Evolutionary conservation across 2,329 filamentous ascomycete genomes (phyloP).

Genomic region (Cladophialophora immunda): DNA sequence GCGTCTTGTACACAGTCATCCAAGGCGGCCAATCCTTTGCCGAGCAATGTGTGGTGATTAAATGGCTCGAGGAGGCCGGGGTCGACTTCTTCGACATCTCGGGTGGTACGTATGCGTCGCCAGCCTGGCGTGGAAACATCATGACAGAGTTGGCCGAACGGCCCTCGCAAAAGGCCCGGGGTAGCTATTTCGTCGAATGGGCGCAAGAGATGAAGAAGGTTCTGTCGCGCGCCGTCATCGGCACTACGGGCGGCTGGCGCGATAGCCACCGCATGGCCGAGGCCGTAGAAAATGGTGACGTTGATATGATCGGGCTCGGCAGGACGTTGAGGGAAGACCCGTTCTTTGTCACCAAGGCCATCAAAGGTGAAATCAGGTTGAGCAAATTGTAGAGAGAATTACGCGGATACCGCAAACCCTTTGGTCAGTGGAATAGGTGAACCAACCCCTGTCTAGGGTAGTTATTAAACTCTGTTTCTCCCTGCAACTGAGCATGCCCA

Average conservation of each 20-base stretch:
- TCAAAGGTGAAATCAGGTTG: constrained; percentile 36
- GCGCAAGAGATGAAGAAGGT: constrained; percentile 22
- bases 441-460: too few species aligned
- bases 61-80: constrained; percentile 51
- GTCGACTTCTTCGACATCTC: constrained; percentile 73
- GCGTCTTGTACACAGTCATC: constrained; percentile 38
- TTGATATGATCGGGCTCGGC: constrained; percentile 60
- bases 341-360: constrained; percentile 38
- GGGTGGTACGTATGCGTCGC: constrained; percentile 58
- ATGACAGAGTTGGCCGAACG: constrained; percentile 40
- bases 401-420: not conserved
- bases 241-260: constrained; percentile 70
- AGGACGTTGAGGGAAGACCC: constrained; percentile 46
- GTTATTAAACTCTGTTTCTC: too few species aligned
- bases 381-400: constrained; percentile 15
- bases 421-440: not conserved
- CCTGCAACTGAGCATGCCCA: too few species aligned
- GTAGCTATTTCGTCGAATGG: constrained; percentile 25
- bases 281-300: constrained; percentile 56
- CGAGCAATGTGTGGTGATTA: constrained; percentile 67
- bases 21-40: constrained; percentile 45
- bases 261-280: constrained; percentile 60
- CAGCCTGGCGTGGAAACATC: constrained; percentile 36
- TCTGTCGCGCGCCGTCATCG: constrained; percentile 18
- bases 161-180: constrained; percentile 24